Percentiles rank a stretch among this genome's conserved stretches.
Conservation (phyloP, 192 early-diverging fungal species). For the Podila verticillata region DNA sequence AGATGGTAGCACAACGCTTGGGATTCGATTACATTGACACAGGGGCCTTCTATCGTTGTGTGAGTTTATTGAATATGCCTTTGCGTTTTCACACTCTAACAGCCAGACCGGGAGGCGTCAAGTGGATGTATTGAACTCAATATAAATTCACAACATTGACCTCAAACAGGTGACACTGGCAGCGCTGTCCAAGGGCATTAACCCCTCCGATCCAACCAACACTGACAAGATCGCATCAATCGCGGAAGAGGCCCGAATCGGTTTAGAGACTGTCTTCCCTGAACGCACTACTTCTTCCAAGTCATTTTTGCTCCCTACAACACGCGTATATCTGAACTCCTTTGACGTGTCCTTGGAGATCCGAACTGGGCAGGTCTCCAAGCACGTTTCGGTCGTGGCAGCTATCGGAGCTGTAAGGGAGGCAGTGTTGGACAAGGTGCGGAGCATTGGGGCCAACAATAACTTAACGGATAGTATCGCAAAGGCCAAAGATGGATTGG, state of each 20-base stretch:
- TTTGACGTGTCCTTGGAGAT: constrained; percentile 75
- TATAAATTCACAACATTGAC: neutral
- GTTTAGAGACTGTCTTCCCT: constrained; percentile 12
- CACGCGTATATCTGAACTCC: constrained; percentile 56
- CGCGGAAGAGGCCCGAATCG: constrained; percentile 16
- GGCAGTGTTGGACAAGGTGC: constrained; percentile 64
- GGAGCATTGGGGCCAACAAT: constrained; percentile 57
- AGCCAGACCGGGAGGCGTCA: too few species aligned
- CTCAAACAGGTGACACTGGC: constrained; percentile 53
- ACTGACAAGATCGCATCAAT: constrained; percentile 41
- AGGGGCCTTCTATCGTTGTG: constrained; percentile 72
- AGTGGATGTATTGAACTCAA: neutral
- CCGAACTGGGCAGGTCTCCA: constrained; percentile 63
- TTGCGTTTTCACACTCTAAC: neutral
- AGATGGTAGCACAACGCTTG: constrained; percentile 69
- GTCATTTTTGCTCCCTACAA: constrained; percentile 12
- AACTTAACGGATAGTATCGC: neutral
- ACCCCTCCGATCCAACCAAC: constrained; percentile 48
- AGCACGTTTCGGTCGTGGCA: constrained; percentile 68
- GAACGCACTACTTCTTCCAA: neutral
- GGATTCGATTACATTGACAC: constrained; percentile 82
- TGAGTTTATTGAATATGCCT: constrained; percentile 20
- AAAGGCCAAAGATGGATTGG: constrained; percentile 57
- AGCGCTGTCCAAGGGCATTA: constrained; percentile 40
- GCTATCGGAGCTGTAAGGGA: constrained; percentile 64